Evolutionary conservation across 2,329 filamentous ascomycete species (phyloP).

Genomic region (Verticillium tricorpus): DNA sequence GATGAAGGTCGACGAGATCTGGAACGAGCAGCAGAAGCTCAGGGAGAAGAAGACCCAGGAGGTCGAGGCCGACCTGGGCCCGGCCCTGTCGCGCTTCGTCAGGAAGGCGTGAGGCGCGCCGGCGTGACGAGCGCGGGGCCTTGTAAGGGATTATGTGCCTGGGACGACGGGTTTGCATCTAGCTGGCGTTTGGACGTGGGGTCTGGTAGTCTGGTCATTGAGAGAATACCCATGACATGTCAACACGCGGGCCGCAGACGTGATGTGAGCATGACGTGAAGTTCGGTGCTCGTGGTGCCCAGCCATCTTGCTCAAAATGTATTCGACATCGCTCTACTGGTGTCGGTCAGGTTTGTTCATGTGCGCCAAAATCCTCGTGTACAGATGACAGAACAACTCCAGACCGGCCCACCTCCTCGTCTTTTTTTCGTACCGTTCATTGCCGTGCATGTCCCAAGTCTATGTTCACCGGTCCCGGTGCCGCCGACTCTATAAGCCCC

Average conservation of each 20-base stretch:
- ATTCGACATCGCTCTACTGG: not conserved
- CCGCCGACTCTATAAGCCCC: not conserved
- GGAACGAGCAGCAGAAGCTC: constrained; percentile 65
- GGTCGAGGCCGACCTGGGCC: constrained; percentile 71
- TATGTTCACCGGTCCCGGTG: not conserved
- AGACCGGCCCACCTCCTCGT: not conserved
- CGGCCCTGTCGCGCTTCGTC: constrained; percentile 80
- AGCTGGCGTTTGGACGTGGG: constrained; percentile 11
- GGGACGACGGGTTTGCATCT: constrained; percentile 7
- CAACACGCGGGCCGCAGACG: not conserved
- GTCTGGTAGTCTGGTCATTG: constrained; percentile 1
- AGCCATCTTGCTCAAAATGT: not conserved
- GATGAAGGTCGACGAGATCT: constrained; percentile 77
- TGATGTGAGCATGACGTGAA: not conserved
- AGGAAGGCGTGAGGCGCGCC: constrained; percentile 51
- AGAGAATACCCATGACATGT: constrained; percentile 12
- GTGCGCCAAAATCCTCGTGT: not conserved
- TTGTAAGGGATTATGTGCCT: not conserved
- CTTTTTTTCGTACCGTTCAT: not conserved
- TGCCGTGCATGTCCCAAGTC: not conserved
- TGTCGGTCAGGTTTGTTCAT: not conserved
- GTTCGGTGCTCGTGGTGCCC: not conserved
- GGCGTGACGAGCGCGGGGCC: not conserved
- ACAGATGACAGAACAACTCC: not conserved
- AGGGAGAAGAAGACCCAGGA: constrained; percentile 59